Base-by-base conservation (phyloP, 2,329 filamentous ascomycete genomes). In the Neopestalotiopsis clavispora region DNA sequence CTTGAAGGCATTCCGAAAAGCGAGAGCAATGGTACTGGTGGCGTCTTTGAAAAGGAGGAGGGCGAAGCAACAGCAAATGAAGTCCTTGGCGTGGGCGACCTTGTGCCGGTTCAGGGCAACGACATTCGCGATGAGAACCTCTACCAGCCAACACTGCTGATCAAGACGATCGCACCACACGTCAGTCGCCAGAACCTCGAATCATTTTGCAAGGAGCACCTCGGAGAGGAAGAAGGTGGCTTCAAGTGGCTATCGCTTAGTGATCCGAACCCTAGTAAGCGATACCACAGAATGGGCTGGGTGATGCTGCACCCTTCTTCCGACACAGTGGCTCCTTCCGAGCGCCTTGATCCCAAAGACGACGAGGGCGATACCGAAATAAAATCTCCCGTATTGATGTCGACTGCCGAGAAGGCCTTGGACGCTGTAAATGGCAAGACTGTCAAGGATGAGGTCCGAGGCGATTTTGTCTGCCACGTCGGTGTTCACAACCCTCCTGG, bases 401-500 rank as follows among this genome's bases (percentile, higher is more conserved):
- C 86, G 2, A 92, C 92, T 2, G 94, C 94, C 0, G 93, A 97
- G 60, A 95, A 93, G 76, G 95, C 95, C 1, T 87, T 98, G 0
- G 94, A 96, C 71, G 94, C 94, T n/a, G 92, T 99, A 75, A 98
- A 99, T 76, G 94, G 95, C 74, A 98, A 99, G 84, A 97, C 94
- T 0, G 97, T 99, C 71, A 94, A 97, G 76, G 96, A 99, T 77
- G 92, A 97, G 73, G 91, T 92, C 62, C 92, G 95, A 65, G 96
- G 96, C 56, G 96, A 99, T 78, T 99, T 99, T 79, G 95, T 95
- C 38, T 98, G 96, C 78, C 96, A 99, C 77, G 96, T 98, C 64
- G 96, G 96, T 69, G 93, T 99, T 28, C 96, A 99, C 80, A 94
- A 94, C 70, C 95, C 96, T 4, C 94, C 95, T 2, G 87, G 88